phyloP scores from a whole-genome alignment of 1,284 basidiomycete species.

The Apiotrichum porosum region DNA sequence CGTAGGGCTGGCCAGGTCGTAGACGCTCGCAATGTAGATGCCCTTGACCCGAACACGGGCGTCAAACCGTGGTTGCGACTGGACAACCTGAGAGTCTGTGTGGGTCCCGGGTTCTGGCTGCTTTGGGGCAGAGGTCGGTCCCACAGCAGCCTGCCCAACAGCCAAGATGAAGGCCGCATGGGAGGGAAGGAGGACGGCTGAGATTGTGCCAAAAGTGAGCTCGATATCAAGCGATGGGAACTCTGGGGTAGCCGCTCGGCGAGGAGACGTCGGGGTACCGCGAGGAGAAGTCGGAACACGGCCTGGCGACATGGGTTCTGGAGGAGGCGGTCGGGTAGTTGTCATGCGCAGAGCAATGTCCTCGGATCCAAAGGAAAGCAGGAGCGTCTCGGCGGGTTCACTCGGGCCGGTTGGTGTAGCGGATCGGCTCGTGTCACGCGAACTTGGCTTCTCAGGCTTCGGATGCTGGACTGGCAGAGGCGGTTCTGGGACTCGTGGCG shows the following conservation, averaged over 20 bases:
- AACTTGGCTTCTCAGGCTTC: not conserved
- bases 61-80: constrained; percentile 19
- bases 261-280: no score
- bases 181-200: constrained; percentile 25
- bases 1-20: constrained; percentile 23
- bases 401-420: constrained; percentile 20
- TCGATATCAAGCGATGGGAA: constrained; percentile 24
- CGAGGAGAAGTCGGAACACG: no score
- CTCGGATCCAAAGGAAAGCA: constrained; percentile 40
- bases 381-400: constrained; percentile 14
- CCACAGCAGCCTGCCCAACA: constrained; percentile 11
- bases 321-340: constrained; percentile 11
- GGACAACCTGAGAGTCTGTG: not conserved
- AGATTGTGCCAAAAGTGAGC: constrained; percentile 25
- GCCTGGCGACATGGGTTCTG: not conserved
- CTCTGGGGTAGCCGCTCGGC: no score
- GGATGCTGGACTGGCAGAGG: not conserved
- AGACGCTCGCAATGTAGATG: constrained; percentile 25
- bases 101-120: not conserved
- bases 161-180: constrained; percentile 28
- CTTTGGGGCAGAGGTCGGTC: not conserved
- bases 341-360: constrained; percentile 37
- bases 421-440: constrained; percentile 17
- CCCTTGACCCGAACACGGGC: constrained; percentile 27
- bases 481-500: not conserved